Percentiles rank a stretch among this genome's conserved stretches.
These are phyloP conservation scores for Lanmaoa rubissima DNA, from an alignment of 768 basidiomycete genomes.

Conservation along the genomic window DNA sequence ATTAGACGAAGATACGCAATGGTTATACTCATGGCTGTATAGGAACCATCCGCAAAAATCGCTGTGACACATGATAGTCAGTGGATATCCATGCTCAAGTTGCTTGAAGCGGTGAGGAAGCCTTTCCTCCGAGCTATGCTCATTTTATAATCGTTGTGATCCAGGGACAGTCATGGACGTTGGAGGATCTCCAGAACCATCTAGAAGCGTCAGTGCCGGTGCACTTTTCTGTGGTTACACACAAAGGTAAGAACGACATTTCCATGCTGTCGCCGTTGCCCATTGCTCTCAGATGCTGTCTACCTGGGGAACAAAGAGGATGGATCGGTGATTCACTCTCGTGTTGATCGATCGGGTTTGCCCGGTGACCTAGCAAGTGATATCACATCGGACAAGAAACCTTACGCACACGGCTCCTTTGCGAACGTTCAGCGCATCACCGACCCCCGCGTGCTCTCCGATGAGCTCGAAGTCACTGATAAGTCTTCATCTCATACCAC, in stretches of 20 bases:
- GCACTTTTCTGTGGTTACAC: not conserved
- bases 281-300: not conserved
- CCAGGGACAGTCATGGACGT: not conserved
- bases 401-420: no score
- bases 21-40: not conserved
- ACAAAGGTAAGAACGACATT: not conserved
- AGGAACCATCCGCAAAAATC: not conserved
- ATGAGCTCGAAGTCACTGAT: no score
- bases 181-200: not conserved
- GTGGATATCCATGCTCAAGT: not conserved
- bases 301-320: not conserved
- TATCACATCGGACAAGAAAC: no score
- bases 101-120: not conserved
- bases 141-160: not conserved
- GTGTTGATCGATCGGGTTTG: no score
- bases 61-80: not conserved
- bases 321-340: not conserved
- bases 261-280: not conserved
- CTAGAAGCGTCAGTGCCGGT: not conserved
- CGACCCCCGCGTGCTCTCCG: no score
- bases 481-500: no score
- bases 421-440: no score
- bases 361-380: no score
- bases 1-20: not conserved
- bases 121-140: not conserved